Percentiles rank a stretch among this genome's conserved stretches.
Evolutionary conservation across 495 filamentous ascomycete species (phyloP).

Genomic region (Jackrogersella multiformis): DNA sequence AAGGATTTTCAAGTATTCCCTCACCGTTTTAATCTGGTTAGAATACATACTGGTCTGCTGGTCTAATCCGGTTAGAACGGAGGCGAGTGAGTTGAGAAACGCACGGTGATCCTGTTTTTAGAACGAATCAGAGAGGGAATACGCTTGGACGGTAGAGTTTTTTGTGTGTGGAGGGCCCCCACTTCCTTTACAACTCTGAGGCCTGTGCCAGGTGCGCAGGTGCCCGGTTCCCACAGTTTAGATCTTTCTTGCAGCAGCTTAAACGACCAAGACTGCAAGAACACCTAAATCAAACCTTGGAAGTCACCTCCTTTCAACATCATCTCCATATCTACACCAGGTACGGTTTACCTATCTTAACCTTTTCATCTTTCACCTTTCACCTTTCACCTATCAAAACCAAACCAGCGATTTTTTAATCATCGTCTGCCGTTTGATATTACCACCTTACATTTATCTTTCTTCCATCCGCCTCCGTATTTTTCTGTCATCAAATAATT

Average conservation of each 20-base stretch:
- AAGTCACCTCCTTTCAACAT: slow-evolving; percentile 16
- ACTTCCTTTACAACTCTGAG: not conserved
- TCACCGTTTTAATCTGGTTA: slow-evolving; percentile 8
- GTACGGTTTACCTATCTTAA: too few relatives aligned
- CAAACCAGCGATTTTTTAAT: slow-evolving; percentile 9
- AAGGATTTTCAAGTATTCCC: not conserved
- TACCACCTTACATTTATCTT: not conserved
- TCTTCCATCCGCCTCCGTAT: not conserved
- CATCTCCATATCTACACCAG: not conserved
- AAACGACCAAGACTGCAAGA: too few relatives aligned
- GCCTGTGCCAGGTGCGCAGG: not conserved
- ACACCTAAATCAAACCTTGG: too few relatives aligned
- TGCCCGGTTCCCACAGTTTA: slow-evolving; percentile 13
- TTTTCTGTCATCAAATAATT: slow-evolving; percentile 1
- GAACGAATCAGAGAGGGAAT: slow-evolving; percentile 32
- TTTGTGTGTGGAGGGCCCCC: slow-evolving; percentile 32
- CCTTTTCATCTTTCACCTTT: slow-evolving; percentile 18
- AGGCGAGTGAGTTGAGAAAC: too few relatives aligned
- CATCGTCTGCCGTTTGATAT: slow-evolving; percentile 2
- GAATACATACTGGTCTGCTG: too few relatives aligned
- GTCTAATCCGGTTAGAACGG: too few relatives aligned
- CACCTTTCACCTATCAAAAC: not conserved
- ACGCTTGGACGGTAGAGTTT: slow-evolving; percentile 35
- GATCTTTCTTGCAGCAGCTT: slow-evolving; percentile 39
- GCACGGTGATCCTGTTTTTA: slow-evolving; percentile 27